Evolutionary conservation across 345 rosid genomes (phyloP).

Genomic region (Populus tremula): DNA sequence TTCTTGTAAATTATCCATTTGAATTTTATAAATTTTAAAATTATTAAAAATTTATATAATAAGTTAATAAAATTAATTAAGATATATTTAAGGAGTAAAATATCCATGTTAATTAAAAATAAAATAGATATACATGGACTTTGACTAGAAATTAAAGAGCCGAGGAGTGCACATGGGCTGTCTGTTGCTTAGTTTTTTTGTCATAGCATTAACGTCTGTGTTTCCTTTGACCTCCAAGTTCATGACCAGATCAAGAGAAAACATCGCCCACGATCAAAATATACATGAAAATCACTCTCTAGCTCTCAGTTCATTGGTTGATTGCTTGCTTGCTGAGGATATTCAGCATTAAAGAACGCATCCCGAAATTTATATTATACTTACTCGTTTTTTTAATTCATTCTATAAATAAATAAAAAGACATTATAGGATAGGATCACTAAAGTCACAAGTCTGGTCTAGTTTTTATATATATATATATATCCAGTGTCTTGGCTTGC

Average conservation of each 20-base stretch:
- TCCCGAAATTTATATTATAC: no score
- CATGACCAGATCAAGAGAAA: not conserved
- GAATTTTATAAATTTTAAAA: no score
- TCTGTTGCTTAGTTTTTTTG: not conserved
- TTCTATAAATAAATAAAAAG: no score
- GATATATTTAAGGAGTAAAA: accelerated
- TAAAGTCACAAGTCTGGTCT: no score
- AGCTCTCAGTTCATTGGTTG: not conserved
- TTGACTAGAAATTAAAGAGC: not conserved
- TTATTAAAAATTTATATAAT: no score
- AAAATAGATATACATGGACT: not conserved
- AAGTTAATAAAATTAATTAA: no score
- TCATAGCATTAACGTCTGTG: not conserved
- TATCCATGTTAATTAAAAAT: no score
- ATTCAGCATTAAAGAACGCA: not conserved
- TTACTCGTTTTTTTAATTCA: no score
- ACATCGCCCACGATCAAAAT: not conserved
- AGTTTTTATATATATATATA: no score
- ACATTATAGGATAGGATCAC: no score
- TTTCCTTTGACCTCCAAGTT: conserved; percentile 9
- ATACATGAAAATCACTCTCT: not conserved
- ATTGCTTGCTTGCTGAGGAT: not conserved
- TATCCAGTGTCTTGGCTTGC: no score
- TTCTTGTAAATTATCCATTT: accelerated
- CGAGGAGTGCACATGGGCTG: conserved; percentile 6